Evolutionary conservation across 768 basidiomycete genomes (phyloP), one percentile per base, ranked within the genome.

Genomic region (Trametes cingulata): DNA sequence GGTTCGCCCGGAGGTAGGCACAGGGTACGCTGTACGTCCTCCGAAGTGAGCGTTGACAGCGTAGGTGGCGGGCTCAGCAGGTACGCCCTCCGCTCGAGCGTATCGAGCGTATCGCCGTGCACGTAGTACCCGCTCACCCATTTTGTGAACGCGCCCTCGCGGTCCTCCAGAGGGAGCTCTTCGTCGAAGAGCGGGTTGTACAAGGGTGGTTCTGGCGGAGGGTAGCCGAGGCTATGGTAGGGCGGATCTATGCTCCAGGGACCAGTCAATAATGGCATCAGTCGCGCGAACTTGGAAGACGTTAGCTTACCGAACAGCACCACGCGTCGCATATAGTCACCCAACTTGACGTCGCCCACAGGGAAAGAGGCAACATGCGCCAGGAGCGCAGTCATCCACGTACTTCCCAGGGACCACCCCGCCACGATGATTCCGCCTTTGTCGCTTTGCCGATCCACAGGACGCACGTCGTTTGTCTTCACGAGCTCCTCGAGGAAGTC

Each of bases 391-490:
- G 52, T 40, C 22, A 51, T 43, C 53, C 50, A 61, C 8, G 35
- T 24, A 20, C 49, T 47, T 17, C 62, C 65, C 12, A 51, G 48
- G 2, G 65, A 66, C 65, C 65, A 66, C 15, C 62, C 62, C 7
- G 54, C 56, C 12, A 66, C n/a, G 1, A 60, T 29, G 29, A 63
- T 58, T 3, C 65, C 65, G 17, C 65, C 62, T 14, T 29, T 36
- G 36, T 53, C 49, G 9, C 27, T 39, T 5, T 17, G 22, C 6
- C 13, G 8, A 15, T 50, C 24, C 24, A 27, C 43, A 3, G 35
- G 41, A 3, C 53, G n/a, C 6, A 60, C n/a, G 37, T 29, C 33
- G 7, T 22, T 42, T 4, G 33, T 36, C 20, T 37, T 41, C 20
- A 58, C 55, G 36, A 65, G 39, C n/a, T 48, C 50, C 0, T 35